Conservation (phyloP, 345 rosid species). For the Syzygium aromaticum region DNA sequence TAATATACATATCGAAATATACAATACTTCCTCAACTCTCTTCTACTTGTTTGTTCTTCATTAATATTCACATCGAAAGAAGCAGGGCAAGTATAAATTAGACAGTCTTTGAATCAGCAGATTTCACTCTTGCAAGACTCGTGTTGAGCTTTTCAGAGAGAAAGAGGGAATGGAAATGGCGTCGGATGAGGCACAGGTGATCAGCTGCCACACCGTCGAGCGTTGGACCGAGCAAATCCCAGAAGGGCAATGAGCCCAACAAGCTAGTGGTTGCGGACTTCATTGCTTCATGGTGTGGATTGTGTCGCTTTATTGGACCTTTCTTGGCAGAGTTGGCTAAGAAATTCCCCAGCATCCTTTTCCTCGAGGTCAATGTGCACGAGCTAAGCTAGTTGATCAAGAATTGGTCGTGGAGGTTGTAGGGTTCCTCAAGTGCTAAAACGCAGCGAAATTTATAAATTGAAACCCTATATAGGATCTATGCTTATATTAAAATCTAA, state of each 20-base stretch:
- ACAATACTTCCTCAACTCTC: accelerated
- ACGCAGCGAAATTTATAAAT: no score
- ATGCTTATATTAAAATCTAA: no score
- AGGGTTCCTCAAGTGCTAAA: no score
- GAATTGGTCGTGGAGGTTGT: no score
- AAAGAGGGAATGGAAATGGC: not conserved
- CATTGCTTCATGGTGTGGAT: not conserved
- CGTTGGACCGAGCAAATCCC: not conserved
- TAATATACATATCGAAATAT: not conserved
- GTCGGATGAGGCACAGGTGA: not conserved
- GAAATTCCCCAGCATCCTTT: not conserved
- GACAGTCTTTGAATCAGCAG: not conserved
- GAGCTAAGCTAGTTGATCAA: not conserved
- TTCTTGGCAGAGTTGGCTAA: not conserved
- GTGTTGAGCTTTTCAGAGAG: not conserved
- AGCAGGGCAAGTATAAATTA: not conserved
- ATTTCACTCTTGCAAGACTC: not conserved
- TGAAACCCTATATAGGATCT: no score
- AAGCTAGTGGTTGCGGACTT: not conserved
- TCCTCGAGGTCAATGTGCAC: not conserved
- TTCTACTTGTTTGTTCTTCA: not conserved
- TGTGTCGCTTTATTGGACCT: not conserved
- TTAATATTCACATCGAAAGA: not conserved
- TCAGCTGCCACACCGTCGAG: not conserved
- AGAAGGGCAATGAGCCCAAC: not conserved